A percentile compares a stretch with the other conserved stretches of the same genome.
These are phyloP conservation scores for Hymenoscyphus linearis DNA, from an alignment of 2,329 filamentous ascomycete genomes.

Conservation along the genomic window DNA sequence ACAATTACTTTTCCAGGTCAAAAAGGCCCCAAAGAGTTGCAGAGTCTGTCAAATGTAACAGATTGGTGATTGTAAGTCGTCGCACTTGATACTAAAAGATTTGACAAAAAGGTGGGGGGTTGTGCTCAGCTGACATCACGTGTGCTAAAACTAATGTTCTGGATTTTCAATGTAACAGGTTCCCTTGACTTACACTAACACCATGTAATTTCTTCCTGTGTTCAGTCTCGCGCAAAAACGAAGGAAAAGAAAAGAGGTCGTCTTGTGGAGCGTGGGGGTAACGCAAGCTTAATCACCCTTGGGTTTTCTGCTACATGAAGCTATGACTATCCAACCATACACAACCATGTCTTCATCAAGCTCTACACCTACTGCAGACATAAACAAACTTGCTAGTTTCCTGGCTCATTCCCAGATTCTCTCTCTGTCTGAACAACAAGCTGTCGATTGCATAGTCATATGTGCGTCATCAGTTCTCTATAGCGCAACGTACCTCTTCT, in stretches of 20 bases:
- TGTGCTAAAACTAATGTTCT: too few relatives aligned
- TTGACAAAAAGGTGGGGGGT: not conserved
- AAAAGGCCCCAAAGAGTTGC: too few relatives aligned
- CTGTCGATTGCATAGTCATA: conserved; percentile 36
- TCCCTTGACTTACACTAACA: too few relatives aligned
- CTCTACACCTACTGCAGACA: conserved; percentile 19
- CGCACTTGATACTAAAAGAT: too few relatives aligned
- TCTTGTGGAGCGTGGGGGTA: too few relatives aligned
- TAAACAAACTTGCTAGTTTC: conserved; percentile 32
- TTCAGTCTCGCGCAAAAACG: too few relatives aligned
- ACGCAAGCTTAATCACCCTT: too few relatives aligned
- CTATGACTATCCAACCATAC: not conserved
- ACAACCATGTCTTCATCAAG: not conserved
- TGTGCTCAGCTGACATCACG: not conserved
- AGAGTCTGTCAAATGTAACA: too few relatives aligned
- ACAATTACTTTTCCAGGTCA: too few relatives aligned
- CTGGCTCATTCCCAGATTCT: conserved; percentile 29
- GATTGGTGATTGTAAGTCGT: too few relatives aligned
- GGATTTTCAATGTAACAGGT: not conserved
- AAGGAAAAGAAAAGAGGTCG: too few relatives aligned
- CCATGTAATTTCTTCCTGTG: too few relatives aligned
- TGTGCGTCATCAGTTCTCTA: conserved; percentile 37
- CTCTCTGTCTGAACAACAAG: conserved; percentile 13
- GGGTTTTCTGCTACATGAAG: not conserved
- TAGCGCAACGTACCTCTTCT: conserved; percentile 34